Conservation (phyloP, 139 green algal genomes). For the Marvania coccoides region DNA sequence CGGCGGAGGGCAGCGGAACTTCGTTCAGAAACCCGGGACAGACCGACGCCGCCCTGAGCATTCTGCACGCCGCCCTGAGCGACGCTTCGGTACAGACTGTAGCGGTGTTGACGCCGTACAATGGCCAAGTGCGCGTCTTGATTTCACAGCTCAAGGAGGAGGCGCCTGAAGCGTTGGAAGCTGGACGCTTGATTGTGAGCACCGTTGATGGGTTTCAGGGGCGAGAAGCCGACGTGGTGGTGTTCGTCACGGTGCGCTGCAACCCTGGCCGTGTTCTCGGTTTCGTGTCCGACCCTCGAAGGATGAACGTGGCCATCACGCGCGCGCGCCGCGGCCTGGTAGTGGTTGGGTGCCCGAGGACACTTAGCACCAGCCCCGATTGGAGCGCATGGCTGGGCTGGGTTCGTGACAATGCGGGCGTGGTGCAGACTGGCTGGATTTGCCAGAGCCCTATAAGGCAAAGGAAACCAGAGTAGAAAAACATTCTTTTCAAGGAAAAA, state of each 20-base stretch:
- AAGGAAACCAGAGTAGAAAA: too few species aligned
- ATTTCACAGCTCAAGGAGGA: background rate
- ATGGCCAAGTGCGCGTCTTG: constrained; percentile 43
- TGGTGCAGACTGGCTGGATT: too few species aligned
- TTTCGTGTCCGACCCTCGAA: constrained; percentile 75
- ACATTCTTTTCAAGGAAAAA: too few species aligned
- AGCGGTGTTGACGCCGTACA: constrained; percentile 79
- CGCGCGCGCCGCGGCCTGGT: constrained; percentile 62
- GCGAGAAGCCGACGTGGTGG: constrained; percentile 82
- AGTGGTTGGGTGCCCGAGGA: constrained; percentile 50
- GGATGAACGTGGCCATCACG: constrained; percentile 91
- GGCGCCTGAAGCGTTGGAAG: background rate
- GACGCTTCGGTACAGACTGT: constrained; percentile 35
- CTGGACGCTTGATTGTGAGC: constrained; percentile 3
- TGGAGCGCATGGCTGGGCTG: constrained; percentile 41
- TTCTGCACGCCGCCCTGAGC: background rate
- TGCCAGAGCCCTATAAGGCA: too few species aligned
- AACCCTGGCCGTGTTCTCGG: constrained; percentile 60
- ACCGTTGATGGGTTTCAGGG: constrained; percentile 68
- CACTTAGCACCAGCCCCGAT: constrained; percentile 22
- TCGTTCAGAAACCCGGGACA: constrained; percentile 61
- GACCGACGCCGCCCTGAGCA: constrained; percentile 47
- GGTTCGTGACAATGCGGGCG: background rate
- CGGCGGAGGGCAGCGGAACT: background rate
- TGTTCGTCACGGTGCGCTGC: constrained; percentile 81